phyloP scores from a whole-genome alignment of 139 green algal species.

The Monoraphidium neglectum region DNA sequence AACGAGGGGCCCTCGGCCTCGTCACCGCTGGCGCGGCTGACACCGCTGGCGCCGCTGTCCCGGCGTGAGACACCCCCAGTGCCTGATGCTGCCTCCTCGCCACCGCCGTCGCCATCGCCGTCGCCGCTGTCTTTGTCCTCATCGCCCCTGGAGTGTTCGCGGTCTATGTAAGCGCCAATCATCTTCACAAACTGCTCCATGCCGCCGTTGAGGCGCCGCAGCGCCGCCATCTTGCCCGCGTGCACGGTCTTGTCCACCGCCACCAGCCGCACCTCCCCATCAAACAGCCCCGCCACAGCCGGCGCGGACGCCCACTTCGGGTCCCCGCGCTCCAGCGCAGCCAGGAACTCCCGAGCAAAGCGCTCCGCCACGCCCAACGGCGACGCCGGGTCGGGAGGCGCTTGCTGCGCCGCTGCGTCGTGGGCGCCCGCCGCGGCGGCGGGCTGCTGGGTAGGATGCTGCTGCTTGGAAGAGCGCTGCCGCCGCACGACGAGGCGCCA shows the following conservation, averaged over 20 bases:
- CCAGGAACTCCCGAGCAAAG: constrained; percentile 25
- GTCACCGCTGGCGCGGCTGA: neutral
- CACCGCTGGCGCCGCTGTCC: neutral
- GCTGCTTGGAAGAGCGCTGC: no score
- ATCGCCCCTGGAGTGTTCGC: neutral
- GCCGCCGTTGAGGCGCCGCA: constrained; percentile 11
- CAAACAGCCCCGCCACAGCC: neutral
- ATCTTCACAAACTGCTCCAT: constrained; percentile 33
- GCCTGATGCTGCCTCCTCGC: neutral
- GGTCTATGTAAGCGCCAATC: neutral
- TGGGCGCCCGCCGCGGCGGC: no score
- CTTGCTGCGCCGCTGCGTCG: neutral
- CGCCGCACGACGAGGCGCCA: no score
- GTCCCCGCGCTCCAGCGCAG: constrained; percentile 8
- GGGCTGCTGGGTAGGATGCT: no score
- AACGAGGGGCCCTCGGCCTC: neutral
- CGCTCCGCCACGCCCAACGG: neutral
- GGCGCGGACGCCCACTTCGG: constrained; percentile 17
- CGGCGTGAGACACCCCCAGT: neutral
- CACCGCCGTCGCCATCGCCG: neutral
- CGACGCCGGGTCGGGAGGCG: no score
- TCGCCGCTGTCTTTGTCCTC: neutral
- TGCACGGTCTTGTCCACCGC: constrained; percentile 19
- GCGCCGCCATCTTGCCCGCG: constrained; percentile 17
- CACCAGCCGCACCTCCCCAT: constrained; percentile 11